Percentiles rank a stretch among this genome's conserved stretches.
phyloP scores from a whole-genome alignment of 768 basidiomycete genomes.

The Russula brevipes region DNA sequence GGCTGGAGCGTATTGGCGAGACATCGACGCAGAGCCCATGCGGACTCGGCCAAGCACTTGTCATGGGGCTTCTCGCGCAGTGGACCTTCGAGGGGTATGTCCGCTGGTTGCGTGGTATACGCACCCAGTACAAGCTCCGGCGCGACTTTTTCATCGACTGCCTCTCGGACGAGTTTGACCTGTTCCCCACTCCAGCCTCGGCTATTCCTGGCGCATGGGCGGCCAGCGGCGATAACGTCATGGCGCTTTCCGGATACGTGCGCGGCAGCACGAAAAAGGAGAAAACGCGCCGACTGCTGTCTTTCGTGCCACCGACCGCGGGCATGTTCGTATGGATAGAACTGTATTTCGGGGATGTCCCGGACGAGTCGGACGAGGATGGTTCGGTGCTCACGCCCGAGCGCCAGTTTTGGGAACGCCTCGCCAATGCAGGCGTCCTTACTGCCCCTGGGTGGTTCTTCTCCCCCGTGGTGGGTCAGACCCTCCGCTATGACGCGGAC shows the following conservation, averaged over 20 bases:
- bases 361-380: slow-evolving; percentile 34
- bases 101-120: slow-evolving; percentile 68
- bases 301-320: slow-evolving; percentile 69
- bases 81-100: slow-evolving; percentile 73
- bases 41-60: slow-evolving; percentile 65
- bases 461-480: slow-evolving; percentile 27
- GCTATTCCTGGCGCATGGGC: slow-evolving; percentile 25
- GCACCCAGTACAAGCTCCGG: slow-evolving; percentile 50
- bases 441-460: slow-evolving; percentile 59
- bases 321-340: slow-evolving; percentile 82
- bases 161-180: slow-evolving; percentile 56
- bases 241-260: slow-evolving; percentile 42
- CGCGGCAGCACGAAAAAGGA: slow-evolving; percentile 32
- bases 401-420: slow-evolving; percentile 51
- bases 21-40: slow-evolving; percentile 63
- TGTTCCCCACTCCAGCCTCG: slow-evolving; percentile 36
- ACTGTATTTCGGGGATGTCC: slow-evolving; percentile 56
- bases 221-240: slow-evolving; percentile 27
- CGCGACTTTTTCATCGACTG: slow-evolving; percentile 63
- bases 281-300: slow-evolving; percentile 43
- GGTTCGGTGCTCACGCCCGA: slow-evolving; percentile 42
- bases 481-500: slow-evolving; percentile 14
- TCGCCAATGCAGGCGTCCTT: slow-evolving; percentile 60
- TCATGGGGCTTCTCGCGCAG: slow-evolving; percentile 53
- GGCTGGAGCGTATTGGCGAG: slow-evolving; percentile 65